phyloP scores from a whole-genome alignment of 768 basidiomycete genomes.

The Mycena indigotica region DNA sequence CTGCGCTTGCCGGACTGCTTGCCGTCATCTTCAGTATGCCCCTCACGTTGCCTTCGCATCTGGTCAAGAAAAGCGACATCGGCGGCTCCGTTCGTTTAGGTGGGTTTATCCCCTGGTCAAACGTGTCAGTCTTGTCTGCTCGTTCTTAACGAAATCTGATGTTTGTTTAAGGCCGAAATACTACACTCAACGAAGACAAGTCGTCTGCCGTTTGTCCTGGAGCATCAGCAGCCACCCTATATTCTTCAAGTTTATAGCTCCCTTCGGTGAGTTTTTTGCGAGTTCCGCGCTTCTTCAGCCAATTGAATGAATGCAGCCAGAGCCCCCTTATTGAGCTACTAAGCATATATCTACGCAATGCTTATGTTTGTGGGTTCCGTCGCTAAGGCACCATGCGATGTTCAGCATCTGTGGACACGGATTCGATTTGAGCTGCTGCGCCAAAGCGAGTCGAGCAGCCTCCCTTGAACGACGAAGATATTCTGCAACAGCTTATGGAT shows the following conservation, averaged over 20 bases:
- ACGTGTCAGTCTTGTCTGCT: constrained; percentile 35
- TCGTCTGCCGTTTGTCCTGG: constrained; percentile 71
- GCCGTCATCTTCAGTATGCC: constrained; percentile 63
- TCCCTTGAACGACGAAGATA: too few species aligned
- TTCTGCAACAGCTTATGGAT: too few species aligned
- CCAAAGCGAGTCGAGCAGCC: neutral
- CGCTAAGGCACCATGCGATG: constrained; percentile 40
- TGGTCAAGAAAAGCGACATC: constrained; percentile 57
- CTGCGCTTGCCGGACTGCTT: constrained; percentile 46
- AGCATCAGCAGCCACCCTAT: constrained; percentile 67
- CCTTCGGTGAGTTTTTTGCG: neutral
- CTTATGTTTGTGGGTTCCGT: constrained; percentile 67
- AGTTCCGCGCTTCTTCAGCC: neutral
- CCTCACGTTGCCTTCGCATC: constrained; percentile 56
- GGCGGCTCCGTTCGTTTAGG: constrained; percentile 41
- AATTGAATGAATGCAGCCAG: constrained; percentile 27
- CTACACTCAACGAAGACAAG: constrained; percentile 70
- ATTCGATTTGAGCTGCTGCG: neutral
- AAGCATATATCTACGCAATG: constrained; percentile 80
- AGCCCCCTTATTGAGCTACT: constrained; percentile 45
- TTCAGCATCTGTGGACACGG: constrained; percentile 14
- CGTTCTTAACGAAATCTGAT: neutral
- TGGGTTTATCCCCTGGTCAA: constrained; percentile 72
- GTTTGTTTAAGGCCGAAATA: constrained; percentile 42
- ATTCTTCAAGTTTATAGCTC: constrained; percentile 50